Base-by-base conservation (phyloP, 2,329 filamentous ascomycete species). In the Emmonsiellopsis sp. region DNA sequence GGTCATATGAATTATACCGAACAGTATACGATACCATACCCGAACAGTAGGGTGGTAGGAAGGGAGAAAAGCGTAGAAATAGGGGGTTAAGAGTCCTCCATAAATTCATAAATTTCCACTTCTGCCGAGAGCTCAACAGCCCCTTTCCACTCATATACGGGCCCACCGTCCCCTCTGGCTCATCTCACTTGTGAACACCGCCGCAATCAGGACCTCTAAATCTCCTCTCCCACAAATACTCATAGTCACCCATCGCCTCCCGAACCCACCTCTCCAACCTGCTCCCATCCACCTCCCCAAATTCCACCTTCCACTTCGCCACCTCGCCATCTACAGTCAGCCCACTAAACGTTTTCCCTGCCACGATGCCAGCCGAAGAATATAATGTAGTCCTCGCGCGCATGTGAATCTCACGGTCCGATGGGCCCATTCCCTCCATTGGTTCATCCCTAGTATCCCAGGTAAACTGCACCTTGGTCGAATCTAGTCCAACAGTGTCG, bases 191-290 rank as follows among this genome's bases (percentile, higher is more conserved):
- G 3, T 26, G 20, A 5, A 26, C 20, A 26, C 20, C 20, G 20
- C 20, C 20, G 20, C 20, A 2, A 26, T 26, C 20, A 26, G 20
- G 20, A 26, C 20, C 20, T 26, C 43, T 26, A 8, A 58, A 20
- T 43, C 50, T 52, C 37, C 20, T 53, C 7, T 57, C 64, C 54
- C 61, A 65, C 50, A 74, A 50, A 55, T 66, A 73, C 55, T 70
- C 65, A 59, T 73, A 74, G 51, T 73, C 69, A 16, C 64, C 61
- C 69, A 73, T 71, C 1, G 69, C 65, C 32, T 61, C 61, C 38
- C 55, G 26, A 11, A 70, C 67, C 26, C 57, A 55, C 44, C 58
- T 57, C 53, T 65, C 62, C 38, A 71, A 47, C 11, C 58, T 32
- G n/a, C 34, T 38, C 10, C 59, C 64, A 6, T 55, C 43, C 46